These are phyloP conservation scores for Alternaria sp. DNA, from an alignment of 2,329 filamentous ascomycete genomes.

Conservation along the genomic window DNA sequence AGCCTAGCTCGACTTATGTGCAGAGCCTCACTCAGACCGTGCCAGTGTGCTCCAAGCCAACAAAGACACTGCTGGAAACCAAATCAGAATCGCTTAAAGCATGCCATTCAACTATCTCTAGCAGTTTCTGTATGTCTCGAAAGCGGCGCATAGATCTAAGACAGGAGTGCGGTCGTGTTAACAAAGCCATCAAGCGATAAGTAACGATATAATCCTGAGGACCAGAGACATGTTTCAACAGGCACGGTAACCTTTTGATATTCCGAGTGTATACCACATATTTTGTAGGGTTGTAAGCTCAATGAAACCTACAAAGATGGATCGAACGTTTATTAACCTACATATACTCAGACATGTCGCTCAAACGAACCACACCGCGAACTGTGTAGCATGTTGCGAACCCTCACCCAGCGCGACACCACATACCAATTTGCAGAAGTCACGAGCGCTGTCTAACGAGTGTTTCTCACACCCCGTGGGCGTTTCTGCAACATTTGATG, in stretches of 20 bases:
- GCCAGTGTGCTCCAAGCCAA: not conserved
- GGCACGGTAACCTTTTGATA: too few relatives aligned
- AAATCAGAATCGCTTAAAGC: not conserved
- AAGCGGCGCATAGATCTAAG: constrained; percentile 2
- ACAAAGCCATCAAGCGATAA: not conserved
- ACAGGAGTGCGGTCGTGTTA: not conserved
- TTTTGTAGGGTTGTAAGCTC: not conserved
- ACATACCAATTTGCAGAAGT: not conserved
- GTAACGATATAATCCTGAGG: not conserved
- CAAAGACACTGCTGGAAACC: not conserved
- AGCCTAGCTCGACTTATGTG: not conserved
- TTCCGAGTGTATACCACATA: not conserved
- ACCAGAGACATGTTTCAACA: not conserved
- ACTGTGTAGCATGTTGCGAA: not conserved
- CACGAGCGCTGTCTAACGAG: not conserved
- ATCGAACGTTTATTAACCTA: not conserved
- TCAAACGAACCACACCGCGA: not conserved
- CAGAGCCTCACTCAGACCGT: not conserved
- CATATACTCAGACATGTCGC: not conserved
- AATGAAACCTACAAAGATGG: not conserved
- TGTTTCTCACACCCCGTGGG: not conserved
- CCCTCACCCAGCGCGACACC: not conserved
- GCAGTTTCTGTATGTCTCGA: not conserved
- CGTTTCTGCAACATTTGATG: not conserved
- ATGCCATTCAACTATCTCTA: not conserved